Percentiles rank a stretch among this genome's conserved stretches.
Conservation (phyloP, 2,329 filamentous ascomycete species). For the Calycina herbarum region DNA sequence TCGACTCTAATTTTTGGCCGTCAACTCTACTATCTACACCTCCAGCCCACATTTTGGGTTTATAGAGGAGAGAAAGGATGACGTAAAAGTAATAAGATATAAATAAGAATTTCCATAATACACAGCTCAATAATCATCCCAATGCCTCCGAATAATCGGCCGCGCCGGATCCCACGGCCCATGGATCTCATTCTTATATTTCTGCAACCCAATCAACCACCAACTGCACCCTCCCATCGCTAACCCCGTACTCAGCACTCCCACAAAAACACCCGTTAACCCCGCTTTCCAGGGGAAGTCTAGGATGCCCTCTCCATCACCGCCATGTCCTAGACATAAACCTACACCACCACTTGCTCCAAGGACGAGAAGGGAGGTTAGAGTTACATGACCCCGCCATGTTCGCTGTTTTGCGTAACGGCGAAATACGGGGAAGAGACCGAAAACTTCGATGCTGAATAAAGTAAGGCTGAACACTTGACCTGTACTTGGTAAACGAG, state of each 20-base stretch:
- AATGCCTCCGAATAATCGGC: conserved; percentile 72
- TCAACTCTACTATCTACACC: background rate
- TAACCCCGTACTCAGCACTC: conserved; percentile 70
- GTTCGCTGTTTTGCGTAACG: conserved; percentile 80
- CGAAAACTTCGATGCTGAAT: conserved; percentile 97
- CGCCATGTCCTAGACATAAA: conserved; percentile 52
- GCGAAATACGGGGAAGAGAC: conserved; percentile 96
- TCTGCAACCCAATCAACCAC: conserved; percentile 96
- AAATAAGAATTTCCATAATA: no score
- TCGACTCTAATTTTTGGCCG: no score
- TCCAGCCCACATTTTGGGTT: no score
- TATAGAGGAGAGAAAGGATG: no score
- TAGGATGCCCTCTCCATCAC: conserved; percentile 57
- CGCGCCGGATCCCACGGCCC: conserved; percentile 96
- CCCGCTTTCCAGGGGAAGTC: conserved; percentile 37
- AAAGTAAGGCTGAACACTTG: conserved; percentile 94
- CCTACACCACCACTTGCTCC: conserved; percentile 79
- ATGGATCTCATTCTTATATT: conserved; percentile 98
- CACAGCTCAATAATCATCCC: conserved; percentile 37
- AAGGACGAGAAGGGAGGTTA: conserved; percentile 76
- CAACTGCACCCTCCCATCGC: conserved; percentile 93
- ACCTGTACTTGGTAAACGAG: conserved; percentile 81
- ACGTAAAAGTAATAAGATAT: no score
- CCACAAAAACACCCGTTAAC: conserved; percentile 70
- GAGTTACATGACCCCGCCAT: conserved; percentile 74